Conservation (phyloP, 768 basidiomycete species). For the Agrocybe praecox region DNA sequence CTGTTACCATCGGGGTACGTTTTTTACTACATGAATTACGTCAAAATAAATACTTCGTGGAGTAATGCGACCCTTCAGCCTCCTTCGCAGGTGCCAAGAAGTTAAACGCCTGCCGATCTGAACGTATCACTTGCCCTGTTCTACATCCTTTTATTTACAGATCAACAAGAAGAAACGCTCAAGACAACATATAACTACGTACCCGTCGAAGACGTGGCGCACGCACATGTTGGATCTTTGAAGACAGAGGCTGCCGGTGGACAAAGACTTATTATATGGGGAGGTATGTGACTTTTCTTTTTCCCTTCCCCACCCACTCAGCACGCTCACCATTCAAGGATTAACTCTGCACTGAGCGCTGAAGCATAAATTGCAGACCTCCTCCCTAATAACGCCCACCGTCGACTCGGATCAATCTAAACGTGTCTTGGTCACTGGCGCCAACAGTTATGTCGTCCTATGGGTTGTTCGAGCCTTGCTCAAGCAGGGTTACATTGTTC, state of each 20-base stretch:
- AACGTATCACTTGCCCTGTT: constrained; percentile 12
- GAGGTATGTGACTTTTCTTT: too few species aligned
- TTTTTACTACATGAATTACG: neutral
- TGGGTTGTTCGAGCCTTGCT: too few species aligned
- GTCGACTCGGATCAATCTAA: too few species aligned
- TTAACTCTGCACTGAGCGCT: too few species aligned
- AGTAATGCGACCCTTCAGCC: constrained; percentile 32
- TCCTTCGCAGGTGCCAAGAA: constrained; percentile 24
- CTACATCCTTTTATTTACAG: constrained; percentile 7
- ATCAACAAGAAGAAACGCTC: constrained; percentile 17
- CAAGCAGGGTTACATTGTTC: too few species aligned
- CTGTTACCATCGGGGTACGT: constrained; percentile 21
- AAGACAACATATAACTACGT: constrained; percentile 28
- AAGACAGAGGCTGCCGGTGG: constrained; percentile 49
- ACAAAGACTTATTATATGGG: constrained; percentile 50
- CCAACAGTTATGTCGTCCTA: too few species aligned
- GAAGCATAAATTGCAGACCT: too few species aligned
- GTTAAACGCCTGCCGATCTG: constrained; percentile 28
- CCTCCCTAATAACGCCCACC: too few species aligned
- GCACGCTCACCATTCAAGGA: too few species aligned
- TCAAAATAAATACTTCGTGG: neutral
- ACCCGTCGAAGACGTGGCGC: constrained; percentile 53
- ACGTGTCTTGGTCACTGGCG: too few species aligned
- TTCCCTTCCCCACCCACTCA: too few species aligned
- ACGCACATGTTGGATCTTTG: constrained; percentile 54